A percentile compares a stretch with the other conserved stretches of the same genome.
Evolutionary conservation across 2,329 filamentous ascomycete genomes (phyloP).

Genomic region (Colletotrichum magnum): DNA sequence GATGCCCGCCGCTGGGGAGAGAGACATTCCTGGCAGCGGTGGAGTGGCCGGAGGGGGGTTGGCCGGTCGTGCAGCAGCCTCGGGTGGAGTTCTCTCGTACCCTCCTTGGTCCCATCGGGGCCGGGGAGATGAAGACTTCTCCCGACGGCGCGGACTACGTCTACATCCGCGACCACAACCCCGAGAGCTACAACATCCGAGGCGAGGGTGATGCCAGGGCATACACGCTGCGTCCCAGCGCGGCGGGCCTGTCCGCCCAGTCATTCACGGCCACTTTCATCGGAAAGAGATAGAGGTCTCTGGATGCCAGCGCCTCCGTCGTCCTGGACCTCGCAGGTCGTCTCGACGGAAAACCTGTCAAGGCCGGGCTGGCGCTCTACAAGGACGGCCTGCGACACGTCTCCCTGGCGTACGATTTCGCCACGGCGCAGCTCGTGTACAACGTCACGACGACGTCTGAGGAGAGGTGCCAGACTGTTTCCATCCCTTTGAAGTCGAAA

Average conservation of each 20-base stretch:
- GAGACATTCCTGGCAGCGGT: slow-evolving; percentile 21
- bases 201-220: background rate
- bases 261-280: slow-evolving; percentile 25
- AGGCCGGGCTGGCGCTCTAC: slow-evolving; percentile 28
- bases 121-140: background rate
- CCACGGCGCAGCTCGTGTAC: background rate
- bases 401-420: background rate
- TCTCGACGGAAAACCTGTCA: background rate
- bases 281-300: slow-evolving; percentile 20
- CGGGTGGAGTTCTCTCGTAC: background rate
- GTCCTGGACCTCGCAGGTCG: background rate
- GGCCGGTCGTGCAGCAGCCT: slow-evolving; percentile 21
- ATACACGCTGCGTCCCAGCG: background rate
- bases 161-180: slow-evolving; percentile 18
- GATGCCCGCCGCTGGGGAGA: slow-evolving; percentile 16
- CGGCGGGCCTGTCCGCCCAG: too few relatives aligned
- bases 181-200: background rate
- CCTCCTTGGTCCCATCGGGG: background rate
- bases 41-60: slow-evolving; percentile 28
- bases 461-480: background rate
- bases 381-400: slow-evolving; percentile 30
- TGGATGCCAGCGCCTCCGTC: slow-evolving; percentile 16
- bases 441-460: background rate
- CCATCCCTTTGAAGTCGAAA: background rate
- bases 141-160: slow-evolving; percentile 7